Percentiles rank a stretch among this genome's conserved stretches.
Evolutionary conservation across 805 yeast genomes (phyloP).

Genomic region (Tetrapisispora phaffii): DNA sequence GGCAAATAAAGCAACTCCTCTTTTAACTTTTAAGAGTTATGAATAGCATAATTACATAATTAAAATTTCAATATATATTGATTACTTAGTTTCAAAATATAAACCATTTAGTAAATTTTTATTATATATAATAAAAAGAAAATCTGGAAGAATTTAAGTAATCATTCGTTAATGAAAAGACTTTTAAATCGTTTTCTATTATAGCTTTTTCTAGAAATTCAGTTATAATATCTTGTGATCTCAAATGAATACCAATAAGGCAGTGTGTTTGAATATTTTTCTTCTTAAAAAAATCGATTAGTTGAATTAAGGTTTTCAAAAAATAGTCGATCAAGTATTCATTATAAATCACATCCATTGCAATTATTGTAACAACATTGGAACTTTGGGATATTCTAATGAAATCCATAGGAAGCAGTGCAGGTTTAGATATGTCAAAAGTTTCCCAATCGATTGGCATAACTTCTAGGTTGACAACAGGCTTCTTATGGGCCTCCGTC

Average conservation of each 20-base stretch:
- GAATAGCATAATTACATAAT: conserved; percentile 27
- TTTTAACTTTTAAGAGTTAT: neutral
- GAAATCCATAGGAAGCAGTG: conserved; percentile 4
- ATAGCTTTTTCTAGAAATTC: conserved; percentile 23
- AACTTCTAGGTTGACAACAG: conserved; percentile 14
- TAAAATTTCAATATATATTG: conserved; percentile 48
- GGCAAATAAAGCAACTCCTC: conserved; percentile 62
- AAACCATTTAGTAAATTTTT: conserved; percentile 45
- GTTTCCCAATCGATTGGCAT: conserved; percentile 28
- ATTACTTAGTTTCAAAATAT: conserved; percentile 44
- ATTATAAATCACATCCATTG: conserved; percentile 31
- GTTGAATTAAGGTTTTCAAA: conserved; percentile 16
- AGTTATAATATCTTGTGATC: conserved; percentile 25
- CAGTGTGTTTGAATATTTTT: conserved; percentile 6
- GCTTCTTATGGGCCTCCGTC: neutral
- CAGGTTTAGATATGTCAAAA: conserved; percentile 6
- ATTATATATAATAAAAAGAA: conserved; percentile 13
- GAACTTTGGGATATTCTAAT: neutral
- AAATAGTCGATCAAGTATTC: conserved; percentile 28
- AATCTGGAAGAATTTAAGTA: conserved; percentile 16
- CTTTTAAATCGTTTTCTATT: conserved; percentile 12
- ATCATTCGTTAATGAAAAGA: conserved; percentile 13
- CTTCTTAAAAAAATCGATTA: conserved; percentile 7
- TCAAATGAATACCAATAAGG: conserved; percentile 25
- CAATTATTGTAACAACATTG: conserved; percentile 17